Conservation (phyloP, 2,329 filamentous ascomycete species). For the Claviceps maximensis region DNA sequence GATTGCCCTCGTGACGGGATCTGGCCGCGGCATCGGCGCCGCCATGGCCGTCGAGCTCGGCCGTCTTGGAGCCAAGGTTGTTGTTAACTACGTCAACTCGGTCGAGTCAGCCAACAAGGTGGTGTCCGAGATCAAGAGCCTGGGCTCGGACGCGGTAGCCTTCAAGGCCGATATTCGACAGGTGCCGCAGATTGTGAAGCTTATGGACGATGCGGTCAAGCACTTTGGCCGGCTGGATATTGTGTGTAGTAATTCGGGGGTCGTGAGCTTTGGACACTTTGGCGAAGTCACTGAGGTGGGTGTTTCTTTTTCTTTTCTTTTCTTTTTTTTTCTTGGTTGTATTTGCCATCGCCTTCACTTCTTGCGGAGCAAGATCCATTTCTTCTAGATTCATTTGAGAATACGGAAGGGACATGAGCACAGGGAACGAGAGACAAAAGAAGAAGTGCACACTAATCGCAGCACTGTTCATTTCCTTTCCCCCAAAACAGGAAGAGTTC, state of each 20-base stretch:
- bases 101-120: constrained; percentile 43
- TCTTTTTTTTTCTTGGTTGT: not conserved
- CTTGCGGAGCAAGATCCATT: too few relatives aligned
- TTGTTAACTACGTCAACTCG: constrained; percentile 47
- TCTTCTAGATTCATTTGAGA: too few relatives aligned
- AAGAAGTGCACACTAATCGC: not conserved
- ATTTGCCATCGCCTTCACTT: too few relatives aligned
- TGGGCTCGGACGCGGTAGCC: constrained; percentile 47
- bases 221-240: constrained; percentile 57
- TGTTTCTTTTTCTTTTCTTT: too few relatives aligned
- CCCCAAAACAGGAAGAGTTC: constrained; percentile 47
- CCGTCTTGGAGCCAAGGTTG: constrained; percentile 41
- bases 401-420: too few relatives aligned
- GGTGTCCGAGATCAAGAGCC: constrained; percentile 36
- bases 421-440: not conserved
- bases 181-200: constrained; percentile 44
- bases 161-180: constrained; percentile 57
- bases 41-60: constrained; percentile 46
- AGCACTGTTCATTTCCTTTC: too few relatives aligned
- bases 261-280: not conserved
- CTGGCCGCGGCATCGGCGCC: constrained; percentile 44
- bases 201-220: constrained; percentile 50
- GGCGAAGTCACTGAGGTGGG: not conserved
- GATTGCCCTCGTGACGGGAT: constrained; percentile 23
- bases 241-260: constrained; percentile 55